A percentile compares a stretch with the other conserved stretches of the same genome.
These are phyloP conservation scores for Butyriboletus loyo DNA, from an alignment of 768 basidiomycete species.

Conservation along the genomic window DNA sequence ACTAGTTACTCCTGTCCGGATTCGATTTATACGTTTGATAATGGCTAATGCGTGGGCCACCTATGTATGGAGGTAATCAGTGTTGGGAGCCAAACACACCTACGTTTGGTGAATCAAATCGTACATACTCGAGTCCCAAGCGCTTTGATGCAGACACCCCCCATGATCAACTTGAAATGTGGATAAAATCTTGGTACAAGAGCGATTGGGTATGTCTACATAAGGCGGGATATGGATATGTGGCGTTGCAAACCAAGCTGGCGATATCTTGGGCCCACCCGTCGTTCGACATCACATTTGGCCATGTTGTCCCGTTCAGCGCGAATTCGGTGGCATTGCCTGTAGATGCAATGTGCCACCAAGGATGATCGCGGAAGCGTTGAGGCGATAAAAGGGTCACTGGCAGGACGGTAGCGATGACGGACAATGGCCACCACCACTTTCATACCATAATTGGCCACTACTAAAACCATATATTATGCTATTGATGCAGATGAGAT, in stretches of 20 bases:
- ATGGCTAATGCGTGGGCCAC: too few species aligned
- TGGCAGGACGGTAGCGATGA: background rate
- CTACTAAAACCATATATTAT: background rate
- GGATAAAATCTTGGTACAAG: too few species aligned
- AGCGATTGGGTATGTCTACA: too few species aligned
- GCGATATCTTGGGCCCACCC: background rate
- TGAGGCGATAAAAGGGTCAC: background rate
- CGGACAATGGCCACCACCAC: background rate
- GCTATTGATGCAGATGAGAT: background rate
- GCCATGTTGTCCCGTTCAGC: background rate
- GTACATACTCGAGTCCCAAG: too few species aligned
- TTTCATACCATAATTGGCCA: background rate
- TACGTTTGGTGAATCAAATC: background rate
- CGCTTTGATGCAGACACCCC: too few species aligned
- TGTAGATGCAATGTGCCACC: background rate
- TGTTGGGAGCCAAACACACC: background rate
- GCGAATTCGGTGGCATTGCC: background rate
- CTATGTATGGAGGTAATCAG: too few species aligned
- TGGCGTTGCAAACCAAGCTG: background rate
- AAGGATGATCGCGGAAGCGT: background rate
- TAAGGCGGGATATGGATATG: too few species aligned
- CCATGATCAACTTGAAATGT: too few species aligned
- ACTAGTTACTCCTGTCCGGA: too few species aligned
- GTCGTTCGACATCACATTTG: background rate
- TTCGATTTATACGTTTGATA: too few species aligned